phyloP scores from a whole-genome alignment of 306 rosid genomes.

The Trifolium pratense region DNA sequence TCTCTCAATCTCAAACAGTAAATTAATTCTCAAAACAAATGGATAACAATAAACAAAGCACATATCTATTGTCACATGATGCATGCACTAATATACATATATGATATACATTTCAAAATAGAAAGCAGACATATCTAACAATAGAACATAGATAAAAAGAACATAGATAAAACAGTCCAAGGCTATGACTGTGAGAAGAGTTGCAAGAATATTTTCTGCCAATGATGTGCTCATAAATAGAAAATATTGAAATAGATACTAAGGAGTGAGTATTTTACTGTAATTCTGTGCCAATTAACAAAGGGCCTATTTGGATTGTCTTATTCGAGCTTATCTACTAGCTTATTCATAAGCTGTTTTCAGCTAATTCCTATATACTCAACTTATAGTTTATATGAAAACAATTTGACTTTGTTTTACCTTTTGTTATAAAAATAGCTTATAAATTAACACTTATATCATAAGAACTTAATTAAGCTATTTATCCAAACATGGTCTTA shows the following conservation, averaged over 20 bases:
- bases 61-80: background rate
- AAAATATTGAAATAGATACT: background rate
- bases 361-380: background rate
- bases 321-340: background rate
- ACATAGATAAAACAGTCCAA: background rate
- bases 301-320: background rate
- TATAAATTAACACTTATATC: background rate
- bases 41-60: background rate
- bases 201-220: slow-evolving; percentile 2
- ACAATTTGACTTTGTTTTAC: too few relatives aligned
- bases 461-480: background rate
- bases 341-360: background rate
- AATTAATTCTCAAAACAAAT: background rate
- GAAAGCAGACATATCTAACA: background rate
- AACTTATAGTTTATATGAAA: too few relatives aligned
- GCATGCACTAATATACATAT: background rate
- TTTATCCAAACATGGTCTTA: background rate
- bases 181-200: background rate
- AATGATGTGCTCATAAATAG: background rate
- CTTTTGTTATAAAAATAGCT: too few relatives aligned
- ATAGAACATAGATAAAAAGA: slow-evolving; percentile 1
- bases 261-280: background rate
- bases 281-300: slow-evolving; percentile 1
- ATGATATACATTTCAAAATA: background rate
- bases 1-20: background rate